phyloP scores from a whole-genome alignment of 2,329 filamentous ascomycete species.

The Macroventuria anomochaeta region DNA sequence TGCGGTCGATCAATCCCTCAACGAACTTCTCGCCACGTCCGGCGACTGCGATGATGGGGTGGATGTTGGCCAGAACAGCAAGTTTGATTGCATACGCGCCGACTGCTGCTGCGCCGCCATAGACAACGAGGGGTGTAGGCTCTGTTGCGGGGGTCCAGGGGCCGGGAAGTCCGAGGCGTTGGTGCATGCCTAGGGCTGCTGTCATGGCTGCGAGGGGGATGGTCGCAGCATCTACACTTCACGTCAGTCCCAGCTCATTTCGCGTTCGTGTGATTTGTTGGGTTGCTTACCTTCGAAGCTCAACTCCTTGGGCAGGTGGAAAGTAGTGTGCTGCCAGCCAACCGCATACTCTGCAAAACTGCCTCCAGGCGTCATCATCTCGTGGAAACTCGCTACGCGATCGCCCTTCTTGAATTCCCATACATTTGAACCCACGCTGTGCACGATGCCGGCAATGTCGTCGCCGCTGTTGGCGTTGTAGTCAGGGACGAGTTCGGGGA shows the following conservation, averaged over 20 bases:
- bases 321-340: constrained; percentile 62
- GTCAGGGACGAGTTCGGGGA: constrained; percentile 23
- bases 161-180: constrained; percentile 50
- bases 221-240: constrained; percentile 50
- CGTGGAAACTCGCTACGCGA: constrained; percentile 63
- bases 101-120: constrained; percentile 51
- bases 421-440: constrained; percentile 62
- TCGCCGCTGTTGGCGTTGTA: constrained; percentile 57
- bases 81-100: constrained; percentile 53
- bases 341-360: constrained; percentile 68
- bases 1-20: constrained; percentile 46
- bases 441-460: constrained; percentile 63
- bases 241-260: neutral
- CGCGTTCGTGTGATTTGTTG: too few relatives aligned
- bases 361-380: constrained; percentile 60
- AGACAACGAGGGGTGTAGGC: constrained; percentile 47
- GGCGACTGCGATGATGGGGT: constrained; percentile 53
- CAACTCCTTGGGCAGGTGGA: constrained; percentile 58
- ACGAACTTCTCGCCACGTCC: constrained; percentile 49
- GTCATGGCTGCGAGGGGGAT: constrained; percentile 57
- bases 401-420: constrained; percentile 65
- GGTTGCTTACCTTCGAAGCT: constrained; percentile 61
- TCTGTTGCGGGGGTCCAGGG: constrained; percentile 46
- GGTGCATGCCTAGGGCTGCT: constrained; percentile 54
- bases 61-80: constrained; percentile 48